Base-by-base conservation (phyloP, 306 rosid genomes). In the Spatholobus suberectus region DNA sequence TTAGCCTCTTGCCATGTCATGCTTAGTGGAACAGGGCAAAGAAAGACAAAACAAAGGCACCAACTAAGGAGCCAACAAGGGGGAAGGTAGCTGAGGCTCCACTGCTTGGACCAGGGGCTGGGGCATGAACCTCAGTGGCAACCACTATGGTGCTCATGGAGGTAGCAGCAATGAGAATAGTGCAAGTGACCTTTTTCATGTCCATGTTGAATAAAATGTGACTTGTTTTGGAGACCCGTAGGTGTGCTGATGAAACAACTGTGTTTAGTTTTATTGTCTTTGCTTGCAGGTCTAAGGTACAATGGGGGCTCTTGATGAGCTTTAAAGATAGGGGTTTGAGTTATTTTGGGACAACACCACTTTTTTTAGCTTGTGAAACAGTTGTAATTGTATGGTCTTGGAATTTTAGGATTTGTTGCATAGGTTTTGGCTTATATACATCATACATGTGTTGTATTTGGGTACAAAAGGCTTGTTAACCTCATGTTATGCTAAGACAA, bases 51-150 rank as follows among this genome's bases (percentile, higher is more conserved):
- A 59, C 18, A 11, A 38, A 59, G 67, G 67, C 67, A 26, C 67
- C 67, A 13, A 59, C 67, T 8, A 59, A 26, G 18, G 67, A 59
- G 37, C 65, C 65, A 58, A 58, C 3, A 24, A 58, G 5, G 13
- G 62, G 62, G 5, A 55, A 20, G 62, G 14, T 1, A 10, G 32
- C 63, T 21, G 63, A 21, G 15, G 63, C 63, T 57, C 63, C 63
- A 10, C 63, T 57, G 65, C 67, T 58, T 10, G 66, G 66, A n/a
- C 66, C 66, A 2, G 66, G 66, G n/a, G 66, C 66, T 5, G 66
- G 35, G 66, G 63, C 63, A 3, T 15, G 6, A 23, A 57, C 63
- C 63, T 57, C 63, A 0, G 6, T 1, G 6, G 63, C 2, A 10
- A 32, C 63, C 6, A 57, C 63, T 5, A 1, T 32, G 6, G 63